Evolutionary conservation across 1,284 basidiomycete genomes (phyloP), one percentile per base, ranked within the genome.

Genomic region (Sanghuangporus baumii): DNA sequence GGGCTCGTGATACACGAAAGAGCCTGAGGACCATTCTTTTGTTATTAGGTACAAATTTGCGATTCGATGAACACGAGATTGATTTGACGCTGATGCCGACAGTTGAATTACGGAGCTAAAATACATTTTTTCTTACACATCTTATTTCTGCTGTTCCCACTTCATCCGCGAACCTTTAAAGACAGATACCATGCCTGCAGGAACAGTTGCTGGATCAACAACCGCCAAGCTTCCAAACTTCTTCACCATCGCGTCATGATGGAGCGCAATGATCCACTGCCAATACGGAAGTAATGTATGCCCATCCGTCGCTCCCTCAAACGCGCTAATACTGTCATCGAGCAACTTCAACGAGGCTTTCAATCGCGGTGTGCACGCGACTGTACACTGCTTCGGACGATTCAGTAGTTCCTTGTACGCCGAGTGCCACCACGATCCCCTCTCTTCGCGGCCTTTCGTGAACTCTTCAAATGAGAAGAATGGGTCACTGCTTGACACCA

Each of bases 141-240:
- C 11, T 41, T 41, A 3, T 52, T 38, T 48, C 60, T 51, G 78
- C 68, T 78, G 72, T 63, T 79, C 77, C 73, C 76, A 71, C 61
- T 74, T 76, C 66, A 77, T 75, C 65, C 74, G 73, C 34, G 76
- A 76, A 4, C 68, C 70, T 66, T 71, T 75, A 68, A 77, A 78
- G 46, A 78, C 69, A 56, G 76, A 71, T 6, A 79, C 75, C 72
- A 80, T 73, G 16, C 76, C 77, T 18, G 77, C 72, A 46, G 78
- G 78, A 59, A 81, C 78, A 66, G 79, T 67, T 18, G 70, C 72
- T 20, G 74, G 68, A 64, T 79, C 76, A 18, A 80, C 78, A 11
- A 74, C 70, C 43, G 78, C 74, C 57, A 78, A 65, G n/a, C 73
- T 70, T 1, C 79, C 79, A 66, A 78, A 79, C 59, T 74, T 74